Evolutionary conservation across 164 flowering plant genomes (phyloP).

Genomic region (Cinnamomum chago): DNA sequence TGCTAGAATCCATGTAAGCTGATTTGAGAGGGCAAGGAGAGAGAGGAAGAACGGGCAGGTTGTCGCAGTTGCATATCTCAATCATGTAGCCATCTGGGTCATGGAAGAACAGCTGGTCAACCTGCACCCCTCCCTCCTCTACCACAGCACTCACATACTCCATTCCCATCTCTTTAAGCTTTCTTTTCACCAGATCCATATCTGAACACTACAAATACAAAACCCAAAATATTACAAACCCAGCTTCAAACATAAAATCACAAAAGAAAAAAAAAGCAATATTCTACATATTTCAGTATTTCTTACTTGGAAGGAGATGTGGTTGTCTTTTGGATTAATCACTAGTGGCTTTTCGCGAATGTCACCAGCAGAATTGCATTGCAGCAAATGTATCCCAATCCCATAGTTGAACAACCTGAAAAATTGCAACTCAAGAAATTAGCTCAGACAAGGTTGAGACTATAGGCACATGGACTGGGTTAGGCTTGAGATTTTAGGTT

Average conservation of each 20-base stretch:
- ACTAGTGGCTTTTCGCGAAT: conserved; percentile 26
- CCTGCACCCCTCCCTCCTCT: conserved; percentile 54
- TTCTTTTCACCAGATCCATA: conserved; percentile 41
- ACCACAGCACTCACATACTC: conserved; percentile 52
- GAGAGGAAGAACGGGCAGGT: conserved; percentile 59
- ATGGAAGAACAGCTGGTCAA: conserved; percentile 79
- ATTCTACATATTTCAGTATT: too few species aligned
- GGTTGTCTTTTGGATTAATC: conserved; percentile 73
- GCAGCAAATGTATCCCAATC: conserved; percentile 65
- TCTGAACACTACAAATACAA: conserved; percentile 39
- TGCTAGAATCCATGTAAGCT: not conserved
- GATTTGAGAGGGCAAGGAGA: conserved; percentile 40
- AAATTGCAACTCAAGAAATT: too few species aligned
- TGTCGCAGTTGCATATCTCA: conserved; percentile 80
- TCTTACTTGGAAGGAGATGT: conserved; percentile 69
- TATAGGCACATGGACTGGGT: too few species aligned
- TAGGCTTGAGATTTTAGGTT: too few species aligned
- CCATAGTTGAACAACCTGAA: conserved; percentile 68
- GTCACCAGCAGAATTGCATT: conserved; percentile 29
- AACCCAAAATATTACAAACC: not conserved
- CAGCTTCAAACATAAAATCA: too few species aligned
- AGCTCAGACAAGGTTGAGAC: too few species aligned
- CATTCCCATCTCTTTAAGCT: conserved; percentile 54
- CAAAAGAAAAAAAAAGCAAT: too few species aligned
- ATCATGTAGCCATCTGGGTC: conserved; percentile 91